Evolutionary conservation across 1,139 yeast species (phyloP).

Genomic region (Scheffersomyces illinoinensis): DNA sequence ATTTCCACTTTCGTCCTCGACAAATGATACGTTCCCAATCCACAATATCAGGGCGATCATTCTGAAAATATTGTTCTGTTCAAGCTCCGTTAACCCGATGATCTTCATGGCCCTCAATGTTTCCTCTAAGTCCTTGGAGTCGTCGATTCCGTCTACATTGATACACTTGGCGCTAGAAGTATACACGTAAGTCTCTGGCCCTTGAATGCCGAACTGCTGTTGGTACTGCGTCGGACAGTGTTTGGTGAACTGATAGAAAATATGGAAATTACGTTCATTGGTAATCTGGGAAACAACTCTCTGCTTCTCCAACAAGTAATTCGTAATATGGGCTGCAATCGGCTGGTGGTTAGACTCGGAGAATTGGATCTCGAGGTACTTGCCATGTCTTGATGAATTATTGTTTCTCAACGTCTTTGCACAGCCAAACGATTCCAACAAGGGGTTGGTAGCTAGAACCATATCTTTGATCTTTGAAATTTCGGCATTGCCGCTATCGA

Average conservation of each 20-base stretch:
- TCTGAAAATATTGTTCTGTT: constrained; percentile 89
- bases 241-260: constrained; percentile 93
- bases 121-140: constrained; percentile 71
- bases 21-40: constrained; percentile 90
- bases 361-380: constrained; percentile 89
- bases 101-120: constrained; percentile 84
- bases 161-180: constrained; percentile 88
- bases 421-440: constrained; percentile 96
- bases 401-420: constrained; percentile 96
- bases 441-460: constrained; percentile 97
- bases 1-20: constrained; percentile 85
- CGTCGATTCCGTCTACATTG: constrained; percentile 84
- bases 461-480: constrained; percentile 91
- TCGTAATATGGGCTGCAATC: constrained; percentile 92
- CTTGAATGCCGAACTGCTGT: constrained; percentile 83
- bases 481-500: constrained; percentile 30
- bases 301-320: constrained; percentile 90
- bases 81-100: constrained; percentile 78
- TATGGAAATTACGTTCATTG: constrained; percentile 94
- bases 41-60: constrained; percentile 84
- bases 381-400: constrained; percentile 97
- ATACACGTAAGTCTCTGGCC: constrained; percentile 88
- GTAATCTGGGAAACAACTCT: constrained; percentile 92
- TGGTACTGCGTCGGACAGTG: constrained; percentile 86
- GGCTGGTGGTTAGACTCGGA: constrained; percentile 77